Evolutionary conservation across 805 yeast species (phyloP).

Genomic region (Debaryomyces maramus): DNA sequence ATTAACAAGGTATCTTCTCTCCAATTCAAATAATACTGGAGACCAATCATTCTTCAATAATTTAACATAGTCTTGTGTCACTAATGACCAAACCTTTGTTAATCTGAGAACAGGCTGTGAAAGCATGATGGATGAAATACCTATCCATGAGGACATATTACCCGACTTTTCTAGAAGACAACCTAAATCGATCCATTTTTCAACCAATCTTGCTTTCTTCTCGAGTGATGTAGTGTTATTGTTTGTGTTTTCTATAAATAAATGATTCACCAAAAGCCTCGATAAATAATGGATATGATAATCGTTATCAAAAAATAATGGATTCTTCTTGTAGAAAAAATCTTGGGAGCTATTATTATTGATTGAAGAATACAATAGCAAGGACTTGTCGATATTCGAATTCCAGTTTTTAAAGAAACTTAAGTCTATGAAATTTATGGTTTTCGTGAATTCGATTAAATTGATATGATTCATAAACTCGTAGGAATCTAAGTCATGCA

Average conservation of each 20-base stretch:
- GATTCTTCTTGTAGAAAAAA: slow-evolving; percentile 56
- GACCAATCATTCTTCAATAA: slow-evolving; percentile 83
- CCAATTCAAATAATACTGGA: slow-evolving; percentile 86
- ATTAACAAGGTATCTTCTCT: slow-evolving; percentile 61
- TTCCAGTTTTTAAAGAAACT: slow-evolving; percentile 72
- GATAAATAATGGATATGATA: slow-evolving; percentile 77
- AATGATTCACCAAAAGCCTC: slow-evolving; percentile 63
- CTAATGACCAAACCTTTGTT: slow-evolving; percentile 70
- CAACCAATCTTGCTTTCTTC: slow-evolving; percentile 62
- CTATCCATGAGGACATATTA: slow-evolving; percentile 93
- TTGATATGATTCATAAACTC: slow-evolving; percentile 54
- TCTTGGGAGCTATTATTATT: slow-evolving; percentile 20
- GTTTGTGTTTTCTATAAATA: slow-evolving; percentile 52
- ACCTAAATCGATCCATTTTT: slow-evolving; percentile 86
- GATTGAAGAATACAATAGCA: slow-evolving; percentile 58
- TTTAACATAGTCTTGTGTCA: slow-evolving; percentile 58
- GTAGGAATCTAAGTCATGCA: slow-evolving; percentile 36
- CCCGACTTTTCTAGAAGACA: slow-evolving; percentile 74
- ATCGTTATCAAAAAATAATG: slow-evolving; percentile 70
- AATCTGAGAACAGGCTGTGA: slow-evolving; percentile 80
- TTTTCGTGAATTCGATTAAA: slow-evolving; percentile 55
- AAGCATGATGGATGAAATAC: slow-evolving; percentile 79
- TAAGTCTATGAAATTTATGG: slow-evolving; percentile 66
- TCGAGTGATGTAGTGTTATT: slow-evolving; percentile 18
- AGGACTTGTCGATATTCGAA: slow-evolving; percentile 74